Percentiles rank a stretch among this genome's conserved stretches.
Evolutionary conservation across 192 early-diverging fungal genomes (phyloP).

Genomic region (Umbelopsis vinacea): DNA sequence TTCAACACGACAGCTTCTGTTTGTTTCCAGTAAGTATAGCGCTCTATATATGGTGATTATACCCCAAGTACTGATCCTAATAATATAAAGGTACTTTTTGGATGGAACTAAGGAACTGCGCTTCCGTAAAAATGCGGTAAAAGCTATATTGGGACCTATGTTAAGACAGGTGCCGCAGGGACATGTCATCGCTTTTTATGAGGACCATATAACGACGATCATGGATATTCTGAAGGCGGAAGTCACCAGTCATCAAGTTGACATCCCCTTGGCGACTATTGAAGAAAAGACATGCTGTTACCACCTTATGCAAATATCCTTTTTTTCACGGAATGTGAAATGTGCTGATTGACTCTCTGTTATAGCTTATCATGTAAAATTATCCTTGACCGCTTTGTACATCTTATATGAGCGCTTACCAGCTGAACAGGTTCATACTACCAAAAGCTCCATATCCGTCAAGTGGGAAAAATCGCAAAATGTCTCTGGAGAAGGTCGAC

Average conservation of each 20-base stretch:
- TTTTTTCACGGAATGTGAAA: slow-evolving; percentile 20
- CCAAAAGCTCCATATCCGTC: slow-evolving; percentile 42
- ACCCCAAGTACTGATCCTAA: background rate
- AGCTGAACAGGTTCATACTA: slow-evolving; percentile 41
- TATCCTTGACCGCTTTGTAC: slow-evolving; percentile 37
- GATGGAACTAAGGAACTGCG: slow-evolving; percentile 29
- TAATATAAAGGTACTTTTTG: slow-evolving; percentile 30
- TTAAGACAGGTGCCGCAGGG: slow-evolving; percentile 46
- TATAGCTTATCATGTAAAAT: background rate
- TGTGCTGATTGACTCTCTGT: background rate
- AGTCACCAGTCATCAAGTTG: slow-evolving; percentile 22
- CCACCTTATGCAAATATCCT: slow-evolving; percentile 56
- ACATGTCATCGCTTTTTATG: slow-evolving; percentile 54
- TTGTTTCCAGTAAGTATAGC: slow-evolving; percentile 50
- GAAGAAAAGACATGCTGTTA: slow-evolving; percentile 49
- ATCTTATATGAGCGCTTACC: slow-evolving; percentile 51
- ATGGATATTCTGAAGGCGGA: slow-evolving; percentile 51
- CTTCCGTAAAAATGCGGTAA: slow-evolving; percentile 51
- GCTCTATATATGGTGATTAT: background rate
- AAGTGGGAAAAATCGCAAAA: slow-evolving; percentile 39
- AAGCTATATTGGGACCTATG: slow-evolving; percentile 54
- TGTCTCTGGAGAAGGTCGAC: slow-evolving; percentile 37
- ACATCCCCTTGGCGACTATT: slow-evolving; percentile 34
- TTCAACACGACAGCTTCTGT: slow-evolving; percentile 43
- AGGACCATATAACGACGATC: slow-evolving; percentile 51